phyloP scores from a whole-genome alignment of 2,329 filamentous ascomycete genomes.

The Pseudogymnoascus destructans region DNA sequence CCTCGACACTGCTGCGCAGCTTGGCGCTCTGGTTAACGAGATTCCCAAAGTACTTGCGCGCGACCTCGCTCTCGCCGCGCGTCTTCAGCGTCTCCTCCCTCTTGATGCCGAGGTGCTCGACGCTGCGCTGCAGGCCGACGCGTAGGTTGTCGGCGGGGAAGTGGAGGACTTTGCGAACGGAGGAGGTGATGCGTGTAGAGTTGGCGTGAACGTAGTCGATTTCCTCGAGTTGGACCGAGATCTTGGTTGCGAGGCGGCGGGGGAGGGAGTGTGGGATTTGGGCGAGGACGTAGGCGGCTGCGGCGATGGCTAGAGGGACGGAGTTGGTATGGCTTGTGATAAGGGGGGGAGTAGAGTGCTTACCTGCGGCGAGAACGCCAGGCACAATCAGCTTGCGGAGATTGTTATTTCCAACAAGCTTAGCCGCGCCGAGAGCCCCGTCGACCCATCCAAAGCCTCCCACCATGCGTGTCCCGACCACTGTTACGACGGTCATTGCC shows the following conservation, averaged over 20 bases:
- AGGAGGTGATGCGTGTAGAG: slow-evolving; percentile 66
- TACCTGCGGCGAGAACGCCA: slow-evolving; percentile 65
- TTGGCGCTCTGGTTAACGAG: slow-evolving; percentile 54
- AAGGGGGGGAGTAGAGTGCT: slow-evolving; percentile 28
- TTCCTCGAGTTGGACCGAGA: slow-evolving; percentile 62
- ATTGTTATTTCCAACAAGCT: slow-evolving; percentile 68
- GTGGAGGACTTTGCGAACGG: slow-evolving; percentile 79
- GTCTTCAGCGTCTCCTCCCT: slow-evolving; percentile 75
- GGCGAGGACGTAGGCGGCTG: slow-evolving; percentile 66
- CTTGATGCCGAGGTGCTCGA: slow-evolving; percentile 68
- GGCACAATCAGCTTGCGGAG: slow-evolving; percentile 70
- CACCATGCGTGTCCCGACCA: slow-evolving; percentile 68
- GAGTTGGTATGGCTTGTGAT: slow-evolving; percentile 25
- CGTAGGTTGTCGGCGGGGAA: slow-evolving; percentile 78
- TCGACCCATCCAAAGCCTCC: slow-evolving; percentile 84
- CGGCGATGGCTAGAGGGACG: slow-evolving; percentile 49
- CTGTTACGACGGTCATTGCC: slow-evolving; percentile 81
- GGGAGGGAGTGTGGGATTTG: slow-evolving; percentile 85
- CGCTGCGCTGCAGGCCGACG: slow-evolving; percentile 66
- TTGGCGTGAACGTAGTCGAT: slow-evolving; percentile 92
- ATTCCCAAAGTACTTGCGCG: slow-evolving; percentile 80
- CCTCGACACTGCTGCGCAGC: slow-evolving; percentile 31
- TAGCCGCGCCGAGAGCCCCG: slow-evolving; percentile 68
- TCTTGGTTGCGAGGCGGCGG: slow-evolving; percentile 70
- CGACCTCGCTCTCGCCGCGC: slow-evolving; percentile 70